Percentiles rank a stretch among this genome's conserved stretches.
These are phyloP conservation scores for Podospora sp. DNA, from an alignment of 495 filamentous ascomycete species.

Conservation along the genomic window DNA sequence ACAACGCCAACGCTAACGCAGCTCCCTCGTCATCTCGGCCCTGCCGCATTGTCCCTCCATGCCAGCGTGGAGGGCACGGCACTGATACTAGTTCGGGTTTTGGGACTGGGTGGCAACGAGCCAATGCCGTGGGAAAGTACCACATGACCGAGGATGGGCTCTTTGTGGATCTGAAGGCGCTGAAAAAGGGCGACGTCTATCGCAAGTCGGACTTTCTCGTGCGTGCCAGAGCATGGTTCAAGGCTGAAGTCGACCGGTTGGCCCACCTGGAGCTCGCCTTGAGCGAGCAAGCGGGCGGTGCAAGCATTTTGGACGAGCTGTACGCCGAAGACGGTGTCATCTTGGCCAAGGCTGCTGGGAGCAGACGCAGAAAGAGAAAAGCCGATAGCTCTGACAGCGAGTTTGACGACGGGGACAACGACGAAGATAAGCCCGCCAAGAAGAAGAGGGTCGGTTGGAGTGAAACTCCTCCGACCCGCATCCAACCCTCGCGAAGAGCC, in stretches of 20 bases:
- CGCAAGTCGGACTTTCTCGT: constrained; percentile 27
- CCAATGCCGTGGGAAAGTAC: constrained; percentile 24
- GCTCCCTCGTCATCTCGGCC: not conserved
- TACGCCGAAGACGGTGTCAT: not conserved
- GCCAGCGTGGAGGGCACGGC: constrained; percentile 22
- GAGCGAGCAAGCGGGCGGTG: not conserved
- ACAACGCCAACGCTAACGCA: not conserved
- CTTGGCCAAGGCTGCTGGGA: not conserved
- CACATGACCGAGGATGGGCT: constrained; percentile 25
- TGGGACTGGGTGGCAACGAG: not conserved
- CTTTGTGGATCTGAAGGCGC: constrained; percentile 27
- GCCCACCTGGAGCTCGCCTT: constrained; percentile 17
- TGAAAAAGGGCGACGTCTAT: constrained; percentile 28
- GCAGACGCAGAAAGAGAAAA: not conserved
- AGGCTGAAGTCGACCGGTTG: constrained; percentile 34
- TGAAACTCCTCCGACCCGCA: constrained; percentile 22
- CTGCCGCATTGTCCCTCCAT: constrained; percentile 23
- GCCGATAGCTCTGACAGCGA: not conserved
- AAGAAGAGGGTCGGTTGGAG: not conserved
- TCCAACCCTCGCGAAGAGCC: constrained; percentile 31
- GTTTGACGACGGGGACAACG: not conserved
- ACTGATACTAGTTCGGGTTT: not conserved
- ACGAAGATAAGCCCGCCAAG: constrained; percentile 1
- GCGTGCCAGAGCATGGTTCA: constrained; percentile 37
- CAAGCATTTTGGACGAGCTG: not conserved